A percentile compares a stretch with the other conserved stretches of the same genome.
Evolutionary conservation across 129 eudicot genomes (phyloP).

Genomic region (carrot (Daucus carota)): DNA sequence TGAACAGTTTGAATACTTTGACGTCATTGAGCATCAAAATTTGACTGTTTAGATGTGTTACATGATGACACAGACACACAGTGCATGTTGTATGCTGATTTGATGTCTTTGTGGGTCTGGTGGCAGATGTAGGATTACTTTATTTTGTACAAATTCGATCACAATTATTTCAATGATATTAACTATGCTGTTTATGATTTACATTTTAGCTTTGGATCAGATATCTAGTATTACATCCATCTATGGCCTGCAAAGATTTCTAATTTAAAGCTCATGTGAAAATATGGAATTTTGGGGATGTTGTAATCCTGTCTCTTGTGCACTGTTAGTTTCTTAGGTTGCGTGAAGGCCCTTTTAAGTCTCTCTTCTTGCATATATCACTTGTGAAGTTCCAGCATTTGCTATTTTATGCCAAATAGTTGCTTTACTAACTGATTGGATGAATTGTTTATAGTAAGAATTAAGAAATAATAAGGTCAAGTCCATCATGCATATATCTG

Average conservation of each 20-base stretch:
- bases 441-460: not conserved
- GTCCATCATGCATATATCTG: not conserved
- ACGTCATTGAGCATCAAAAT: not conserved
- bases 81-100: not conserved
- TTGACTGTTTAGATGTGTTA: not conserved
- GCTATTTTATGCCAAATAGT: not conserved
- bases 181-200: not conserved
- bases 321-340: not conserved
- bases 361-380: not conserved
- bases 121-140: not conserved
- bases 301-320: not conserved
- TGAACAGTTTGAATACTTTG: not conserved
- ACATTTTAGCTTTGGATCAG: not conserved
- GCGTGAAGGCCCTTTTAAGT: not conserved
- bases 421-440: not conserved
- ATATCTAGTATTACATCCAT: not conserved
- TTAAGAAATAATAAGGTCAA: not conserved
- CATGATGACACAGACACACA: not conserved
- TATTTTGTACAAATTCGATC: not conserved
- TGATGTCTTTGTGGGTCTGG: not conserved
- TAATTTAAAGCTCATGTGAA: not conserved
- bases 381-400: not conserved
- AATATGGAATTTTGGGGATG: not conserved
- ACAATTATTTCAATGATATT: not conserved
- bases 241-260: not conserved